Base-by-base conservation (phyloP, 2,329 filamentous ascomycete species). In the Fusarium verrucosum region DNA sequence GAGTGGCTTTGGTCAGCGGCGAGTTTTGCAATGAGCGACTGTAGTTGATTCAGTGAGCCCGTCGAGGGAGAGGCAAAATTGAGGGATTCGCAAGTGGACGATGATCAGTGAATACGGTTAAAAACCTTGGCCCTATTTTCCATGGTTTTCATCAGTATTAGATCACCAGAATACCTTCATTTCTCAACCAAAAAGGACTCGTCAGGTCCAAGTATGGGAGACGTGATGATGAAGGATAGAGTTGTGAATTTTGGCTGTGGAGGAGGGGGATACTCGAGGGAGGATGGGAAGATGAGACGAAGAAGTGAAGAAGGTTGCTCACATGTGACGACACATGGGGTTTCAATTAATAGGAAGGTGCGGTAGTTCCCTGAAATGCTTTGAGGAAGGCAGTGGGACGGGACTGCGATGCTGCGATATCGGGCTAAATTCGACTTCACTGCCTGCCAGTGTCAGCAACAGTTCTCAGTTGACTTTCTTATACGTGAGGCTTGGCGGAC, bases 401-500 rank as follows among this genome's bases (percentile, higher is more conserved):
- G 42, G 17, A 40, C 35, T 38, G 17, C 28, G 8, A 30, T 44
- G 11, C 7, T 36, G 43, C 20, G 28, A 43, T 44, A 44, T 42
- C 50, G 36, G 38, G 14, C 10, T 10, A 20, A 30, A 23, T 46
- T 26, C 10, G n/a, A 30, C 8, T 35, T 23, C 49, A 35, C 42
- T 61, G 58, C 23, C 16, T 35, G 33, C n/a, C 57, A 38, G 49
- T 61, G 57, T 26, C 35, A 54, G 32, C 49, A 40, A 33, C 16
- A 35, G 28, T 33, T 37, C n/a, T 35, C 7, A 11, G 25, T 19
- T 5, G 37, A 28, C 19, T 43, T n/a, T 37, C 19, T 40, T 26
- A 19, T 41, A 28, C 40, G 20, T 5, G 23, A 49, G 22, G 26
- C 20, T 37, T 23, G 28, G 10, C 10, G 8, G 23, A n/a, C 4